Percentiles rank a stretch among this genome's conserved stretches.
phyloP scores from a whole-genome alignment of 768 basidiomycete genomes.

The Hericium erinaceus region DNA sequence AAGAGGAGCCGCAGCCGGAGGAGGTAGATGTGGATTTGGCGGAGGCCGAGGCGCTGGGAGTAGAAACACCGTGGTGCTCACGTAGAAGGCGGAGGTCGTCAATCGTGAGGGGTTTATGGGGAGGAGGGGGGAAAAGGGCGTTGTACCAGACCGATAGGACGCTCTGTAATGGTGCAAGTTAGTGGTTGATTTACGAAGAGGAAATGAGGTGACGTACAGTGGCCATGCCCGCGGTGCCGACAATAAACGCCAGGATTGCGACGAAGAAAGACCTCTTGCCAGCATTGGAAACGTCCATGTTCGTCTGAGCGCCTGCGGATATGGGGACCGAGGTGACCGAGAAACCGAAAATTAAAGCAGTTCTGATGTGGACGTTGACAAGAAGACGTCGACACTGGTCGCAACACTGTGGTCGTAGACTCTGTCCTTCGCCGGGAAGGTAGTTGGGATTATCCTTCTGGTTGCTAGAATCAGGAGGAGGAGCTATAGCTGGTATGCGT shows the following conservation, averaged over 20 bases:
- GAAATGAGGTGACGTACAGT: slow-evolving; percentile 1
- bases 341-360: not conserved
- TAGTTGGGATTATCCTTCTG: too few species aligned
- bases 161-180: not conserved
- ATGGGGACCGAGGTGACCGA: not conserved
- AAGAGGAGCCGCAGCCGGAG: not conserved
- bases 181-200: too few species aligned
- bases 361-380: not conserved
- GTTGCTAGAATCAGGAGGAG: too few species aligned
- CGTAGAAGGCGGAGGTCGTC: not conserved
- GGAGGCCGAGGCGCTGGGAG: not conserved
- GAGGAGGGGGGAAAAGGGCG: slow-evolving; percentile 7
- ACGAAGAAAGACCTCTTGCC: not conserved
- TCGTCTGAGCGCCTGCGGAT: not conserved
- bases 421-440: not conserved
- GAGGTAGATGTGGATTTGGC: not conserved
- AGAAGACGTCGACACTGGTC: too few species aligned
- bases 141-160: slow-evolving; percentile 3
- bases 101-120: not conserved
- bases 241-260: not conserved
- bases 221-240: slow-evolving; percentile 9
- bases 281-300: not conserved
- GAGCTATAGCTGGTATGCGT: too few species aligned
- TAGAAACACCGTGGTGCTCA: not conserved
- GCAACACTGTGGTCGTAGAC: too few species aligned